Conservation (phyloP, 140 eudicot genomes). For the Anethum foeniculum region DNA sequence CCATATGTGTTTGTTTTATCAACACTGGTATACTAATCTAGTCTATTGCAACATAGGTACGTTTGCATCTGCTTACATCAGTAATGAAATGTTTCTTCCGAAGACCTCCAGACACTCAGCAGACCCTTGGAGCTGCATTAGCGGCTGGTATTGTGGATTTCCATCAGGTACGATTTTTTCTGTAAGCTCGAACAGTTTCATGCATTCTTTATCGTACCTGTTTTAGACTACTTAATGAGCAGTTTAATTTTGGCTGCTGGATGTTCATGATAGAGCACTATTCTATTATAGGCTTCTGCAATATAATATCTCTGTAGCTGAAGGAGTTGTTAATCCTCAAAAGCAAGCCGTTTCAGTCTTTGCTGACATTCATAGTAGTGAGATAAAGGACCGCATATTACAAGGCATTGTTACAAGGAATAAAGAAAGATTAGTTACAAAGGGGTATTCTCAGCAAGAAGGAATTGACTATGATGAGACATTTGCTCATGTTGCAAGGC, state of each 20-base stretch:
- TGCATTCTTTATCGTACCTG: not conserved
- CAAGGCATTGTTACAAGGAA: too few species aligned
- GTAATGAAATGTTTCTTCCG: constrained; percentile 89
- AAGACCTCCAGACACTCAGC: constrained; percentile 92
- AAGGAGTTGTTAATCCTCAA: constrained; percentile 74
- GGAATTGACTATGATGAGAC: too few species aligned
- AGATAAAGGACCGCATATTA: constrained; percentile 91
- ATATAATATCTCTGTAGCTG: constrained; percentile 62
- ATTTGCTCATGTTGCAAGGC: too few species aligned
- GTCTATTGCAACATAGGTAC: constrained; percentile 52
- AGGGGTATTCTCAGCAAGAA: too few species aligned
- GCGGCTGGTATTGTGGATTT: constrained; percentile 89
- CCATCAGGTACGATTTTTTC: constrained; percentile 59
- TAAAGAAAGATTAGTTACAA: too few species aligned
- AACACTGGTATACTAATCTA: not conserved
- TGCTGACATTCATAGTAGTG: constrained; percentile 88
- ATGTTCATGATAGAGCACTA: constrained; percentile 90
- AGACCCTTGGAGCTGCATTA: constrained; percentile 82
- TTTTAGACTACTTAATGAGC: not conserved
- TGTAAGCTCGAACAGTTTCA: not conserved
- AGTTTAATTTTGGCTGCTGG: constrained; percentile 40
- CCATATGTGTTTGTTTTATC: not conserved
- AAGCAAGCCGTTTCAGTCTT: constrained; percentile 98
- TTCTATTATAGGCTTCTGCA: constrained; percentile 91
- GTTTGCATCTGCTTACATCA: constrained; percentile 91